A percentile compares a stretch with the other conserved stretches of the same genome.
These are phyloP conservation scores for Corymbia calophylla DNA, from an alignment of 441 rosid genomes.

Conservation along the genomic window DNA sequence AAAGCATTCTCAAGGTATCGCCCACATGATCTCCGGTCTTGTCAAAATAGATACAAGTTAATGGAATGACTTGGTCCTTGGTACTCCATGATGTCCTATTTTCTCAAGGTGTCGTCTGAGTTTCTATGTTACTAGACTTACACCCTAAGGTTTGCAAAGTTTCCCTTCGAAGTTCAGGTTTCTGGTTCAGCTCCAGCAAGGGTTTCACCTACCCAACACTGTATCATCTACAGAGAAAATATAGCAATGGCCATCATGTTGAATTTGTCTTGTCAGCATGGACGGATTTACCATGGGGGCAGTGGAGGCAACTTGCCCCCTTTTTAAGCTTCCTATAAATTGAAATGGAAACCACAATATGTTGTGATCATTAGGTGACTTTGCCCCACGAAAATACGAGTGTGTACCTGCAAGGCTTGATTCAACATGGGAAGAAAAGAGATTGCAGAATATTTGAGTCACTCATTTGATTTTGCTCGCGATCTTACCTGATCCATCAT, in stretches of 20 bases:
- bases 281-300: not conserved
- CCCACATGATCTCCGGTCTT: not conserved
- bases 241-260: not conserved
- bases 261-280: not conserved
- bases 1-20: not conserved
- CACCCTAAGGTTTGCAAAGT: not conserved
- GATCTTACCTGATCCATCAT: not conserved
- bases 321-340: not conserved
- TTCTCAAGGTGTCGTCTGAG: not conserved
- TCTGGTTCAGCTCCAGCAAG: not conserved
- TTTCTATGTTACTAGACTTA: not conserved
- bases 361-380: accelerated
- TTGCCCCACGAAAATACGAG: not conserved
- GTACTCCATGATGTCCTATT: not conserved
- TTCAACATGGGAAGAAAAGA: not conserved
- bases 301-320: not conserved
- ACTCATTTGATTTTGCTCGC: not conserved
- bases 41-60: not conserved
- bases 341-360: not conserved
- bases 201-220: not conserved
- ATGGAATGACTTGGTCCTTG: not conserved
- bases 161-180: not conserved
- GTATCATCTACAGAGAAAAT: not conserved
- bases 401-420: not conserved
- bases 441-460: not conserved